A percentile compares a stretch with the other conserved stretches of the same genome.
phyloP scores from a whole-genome alignment of 139 green algal species.

The Trebouxia sp. region DNA sequence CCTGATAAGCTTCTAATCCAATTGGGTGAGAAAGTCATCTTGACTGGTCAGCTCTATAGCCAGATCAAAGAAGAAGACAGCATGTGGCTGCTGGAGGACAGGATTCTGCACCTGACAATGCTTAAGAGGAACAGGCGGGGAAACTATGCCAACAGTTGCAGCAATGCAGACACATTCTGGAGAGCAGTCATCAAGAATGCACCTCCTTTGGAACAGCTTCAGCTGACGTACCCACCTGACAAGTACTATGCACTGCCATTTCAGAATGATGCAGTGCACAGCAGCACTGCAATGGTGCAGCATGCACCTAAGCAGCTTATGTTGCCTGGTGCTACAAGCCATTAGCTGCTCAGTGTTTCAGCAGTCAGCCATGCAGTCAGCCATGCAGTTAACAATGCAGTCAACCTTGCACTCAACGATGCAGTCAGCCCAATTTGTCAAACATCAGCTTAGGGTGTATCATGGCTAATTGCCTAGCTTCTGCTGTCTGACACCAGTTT shows the following conservation, averaged over 20 bases:
- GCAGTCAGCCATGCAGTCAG: too few species aligned
- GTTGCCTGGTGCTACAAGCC: too few species aligned
- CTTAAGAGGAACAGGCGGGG: constrained; percentile 80
- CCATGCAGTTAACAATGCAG: too few species aligned
- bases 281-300: neutral
- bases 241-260: constrained; percentile 8
- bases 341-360: too few species aligned
- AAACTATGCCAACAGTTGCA: constrained; percentile 71
- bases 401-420: too few species aligned
- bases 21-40: constrained; percentile 45
- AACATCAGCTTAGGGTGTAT: too few species aligned
- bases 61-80: constrained; percentile 77
- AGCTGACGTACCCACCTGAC: neutral
- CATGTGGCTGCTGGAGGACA: constrained; percentile 73
- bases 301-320: too few species aligned
- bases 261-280: neutral
- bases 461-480: too few species aligned
- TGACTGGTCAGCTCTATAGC: constrained; percentile 58
- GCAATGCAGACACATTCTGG: constrained; percentile 79
- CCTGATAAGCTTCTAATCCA: constrained; percentile 45
- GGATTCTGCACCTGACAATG: constrained; percentile 76
- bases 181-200: constrained; percentile 40
- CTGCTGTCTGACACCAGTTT: too few species aligned
- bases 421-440: too few species aligned
- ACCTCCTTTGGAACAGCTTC: neutral